These are phyloP conservation scores for Martiniozyma abietophila DNA, from an alignment of 805 yeast genomes.

Conservation along the genomic window DNA sequence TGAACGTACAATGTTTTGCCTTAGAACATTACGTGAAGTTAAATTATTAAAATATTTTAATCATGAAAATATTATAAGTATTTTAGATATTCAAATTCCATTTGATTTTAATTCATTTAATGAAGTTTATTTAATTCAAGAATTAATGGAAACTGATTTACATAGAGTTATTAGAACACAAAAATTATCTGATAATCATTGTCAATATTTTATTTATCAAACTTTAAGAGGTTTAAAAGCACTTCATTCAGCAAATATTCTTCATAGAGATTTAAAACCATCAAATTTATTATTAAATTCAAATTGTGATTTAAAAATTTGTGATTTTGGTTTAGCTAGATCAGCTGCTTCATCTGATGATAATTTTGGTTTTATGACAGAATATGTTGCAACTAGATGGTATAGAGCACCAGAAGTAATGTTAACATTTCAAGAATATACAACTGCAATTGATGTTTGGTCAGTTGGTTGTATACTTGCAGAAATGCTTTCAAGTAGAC, in stretches of 20 bases:
- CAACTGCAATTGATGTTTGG: slow-evolving; percentile 95
- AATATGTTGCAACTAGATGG: slow-evolving; percentile 97
- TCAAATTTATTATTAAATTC: slow-evolving; percentile 78
- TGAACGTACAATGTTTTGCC: slow-evolving; percentile 78
- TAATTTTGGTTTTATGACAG: slow-evolving; percentile 81
- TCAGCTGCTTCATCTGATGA: slow-evolving; percentile 53
- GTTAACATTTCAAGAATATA: slow-evolving; percentile 88
- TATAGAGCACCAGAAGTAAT: slow-evolving; percentile 96
- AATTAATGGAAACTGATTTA: slow-evolving; percentile 80
- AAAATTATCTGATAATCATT: slow-evolving; percentile 79
- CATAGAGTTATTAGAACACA: slow-evolving; percentile 79
- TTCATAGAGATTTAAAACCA: slow-evolving; percentile 91
- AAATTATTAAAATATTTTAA: slow-evolving; percentile 82
- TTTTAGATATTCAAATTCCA: slow-evolving; percentile 85
- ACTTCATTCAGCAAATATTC: slow-evolving; percentile 86
- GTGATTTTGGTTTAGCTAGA: slow-evolving; percentile 90
- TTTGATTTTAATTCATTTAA: slow-evolving; percentile 62
- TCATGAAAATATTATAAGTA: slow-evolving; percentile 87
- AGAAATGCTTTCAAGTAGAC: slow-evolving; percentile 77
- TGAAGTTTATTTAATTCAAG: slow-evolving; percentile 85
- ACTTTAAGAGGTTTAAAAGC: slow-evolving; percentile 84
- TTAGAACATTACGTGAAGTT: slow-evolving; percentile 82
- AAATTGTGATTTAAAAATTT: slow-evolving; percentile 87
- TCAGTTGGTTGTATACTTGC: slow-evolving; percentile 94
- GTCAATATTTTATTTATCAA: slow-evolving; percentile 89